A percentile compares a stretch with the other conserved stretches of the same genome.
phyloP scores from a whole-genome alignment of 2,329 filamentous ascomycete species.

The Fusarium tricinctum region DNA sequence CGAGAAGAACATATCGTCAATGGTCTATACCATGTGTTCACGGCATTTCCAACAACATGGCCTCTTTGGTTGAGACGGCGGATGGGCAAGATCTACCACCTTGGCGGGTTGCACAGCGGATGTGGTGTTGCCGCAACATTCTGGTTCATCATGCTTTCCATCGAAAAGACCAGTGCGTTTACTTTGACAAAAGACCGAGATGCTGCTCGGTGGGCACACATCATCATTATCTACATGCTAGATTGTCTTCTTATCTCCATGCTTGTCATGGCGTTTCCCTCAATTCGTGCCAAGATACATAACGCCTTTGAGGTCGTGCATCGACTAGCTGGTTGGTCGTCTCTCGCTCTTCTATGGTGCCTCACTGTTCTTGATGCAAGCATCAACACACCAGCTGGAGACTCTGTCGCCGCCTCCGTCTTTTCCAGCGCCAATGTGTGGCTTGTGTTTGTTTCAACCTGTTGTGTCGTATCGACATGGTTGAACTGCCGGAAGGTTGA shows the following conservation, averaged over 20 bases:
- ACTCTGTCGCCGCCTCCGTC: constrained; percentile 8
- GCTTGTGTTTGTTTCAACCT: constrained; percentile 72
- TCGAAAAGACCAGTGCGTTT: constrained; percentile 31
- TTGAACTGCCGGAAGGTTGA: constrained; percentile 72
- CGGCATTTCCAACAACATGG: constrained; percentile 55
- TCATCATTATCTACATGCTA: constrained; percentile 30
- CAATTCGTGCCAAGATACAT: constrained; percentile 31
- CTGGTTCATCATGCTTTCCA: constrained; percentile 41
- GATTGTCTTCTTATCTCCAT: constrained; percentile 30
- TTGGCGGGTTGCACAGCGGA: constrained; percentile 55
- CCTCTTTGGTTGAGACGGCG: constrained; percentile 59
- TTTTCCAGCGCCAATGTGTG: constrained; percentile 66
- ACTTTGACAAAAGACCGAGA: background rate
- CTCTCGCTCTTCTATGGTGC: constrained; percentile 30
- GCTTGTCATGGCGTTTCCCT: constrained; percentile 35
- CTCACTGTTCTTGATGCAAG: constrained; percentile 66
- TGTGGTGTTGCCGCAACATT: constrained; percentile 35
- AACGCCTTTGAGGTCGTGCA: constrained; percentile 37
- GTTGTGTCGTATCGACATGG: constrained; percentile 77
- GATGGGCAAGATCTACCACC: constrained; percentile 60
- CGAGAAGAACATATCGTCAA: constrained; percentile 66
- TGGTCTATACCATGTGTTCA: constrained; percentile 57
- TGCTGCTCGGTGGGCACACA: constrained; percentile 20
- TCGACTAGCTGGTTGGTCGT: constrained; percentile 39
- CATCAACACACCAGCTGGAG: constrained; percentile 65